phyloP scores from a whole-genome alignment of 495 filamentous ascomycete species.

The Penicillium angulare region DNA sequence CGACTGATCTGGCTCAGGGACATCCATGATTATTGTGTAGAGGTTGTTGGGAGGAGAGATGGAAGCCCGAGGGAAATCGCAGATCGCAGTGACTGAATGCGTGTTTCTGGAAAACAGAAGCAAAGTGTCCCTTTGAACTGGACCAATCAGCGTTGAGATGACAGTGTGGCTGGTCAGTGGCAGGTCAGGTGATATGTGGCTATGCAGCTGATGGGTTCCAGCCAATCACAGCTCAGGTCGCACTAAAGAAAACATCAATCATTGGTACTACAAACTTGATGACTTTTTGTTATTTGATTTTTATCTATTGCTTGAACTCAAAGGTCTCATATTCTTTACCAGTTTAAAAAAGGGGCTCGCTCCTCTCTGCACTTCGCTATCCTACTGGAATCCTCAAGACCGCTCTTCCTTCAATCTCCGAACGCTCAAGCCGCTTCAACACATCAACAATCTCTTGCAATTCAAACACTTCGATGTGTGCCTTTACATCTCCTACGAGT shows the following conservation, averaged over 20 bases:
- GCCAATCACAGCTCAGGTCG: no score
- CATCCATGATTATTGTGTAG: conserved; percentile 58
- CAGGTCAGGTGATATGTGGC: conserved; percentile 16
- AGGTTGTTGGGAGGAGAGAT: conserved; percentile 9
- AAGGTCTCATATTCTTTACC: no score
- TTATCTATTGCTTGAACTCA: no score
- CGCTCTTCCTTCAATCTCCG: conserved; percentile 41
- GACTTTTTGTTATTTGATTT: no score
- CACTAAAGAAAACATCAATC: no score
- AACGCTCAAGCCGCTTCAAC: conserved; percentile 37
- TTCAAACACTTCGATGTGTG: conserved; percentile 40
- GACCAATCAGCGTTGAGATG: conserved; percentile 22
- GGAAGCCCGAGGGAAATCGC: conserved; percentile 14
- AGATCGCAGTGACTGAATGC: conserved; percentile 28
- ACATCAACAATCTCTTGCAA: conserved; percentile 41
- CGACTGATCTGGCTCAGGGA: conserved; percentile 74
- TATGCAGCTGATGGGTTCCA: neutral
- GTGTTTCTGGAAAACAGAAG: conserved; percentile 27
- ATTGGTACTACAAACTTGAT: no score
- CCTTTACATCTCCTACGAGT: conserved; percentile 35
- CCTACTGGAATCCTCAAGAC: conserved; percentile 46
- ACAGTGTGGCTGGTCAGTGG: conserved; percentile 10
- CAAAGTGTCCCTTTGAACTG: conserved; percentile 41
- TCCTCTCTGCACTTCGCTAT: no score
- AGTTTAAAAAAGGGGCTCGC: no score